Base-by-base conservation (phyloP, 768 basidiomycete species). In the Lactarius pseudohatsudake region DNA sequence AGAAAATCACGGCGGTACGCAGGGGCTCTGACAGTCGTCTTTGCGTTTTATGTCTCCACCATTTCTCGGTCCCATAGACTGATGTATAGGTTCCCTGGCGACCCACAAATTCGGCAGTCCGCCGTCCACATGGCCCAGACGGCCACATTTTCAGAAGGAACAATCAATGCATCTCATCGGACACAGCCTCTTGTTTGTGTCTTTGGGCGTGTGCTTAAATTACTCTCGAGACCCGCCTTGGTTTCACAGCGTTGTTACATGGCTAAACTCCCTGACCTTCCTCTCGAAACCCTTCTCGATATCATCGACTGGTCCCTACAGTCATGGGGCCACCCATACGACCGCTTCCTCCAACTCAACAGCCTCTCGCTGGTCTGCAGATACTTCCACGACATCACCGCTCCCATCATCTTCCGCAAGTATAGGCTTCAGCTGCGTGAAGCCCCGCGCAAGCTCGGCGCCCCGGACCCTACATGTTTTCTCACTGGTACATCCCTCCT, bases 241-340 rank as follows among this genome's bases (percentile, higher is more conserved):
- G 30, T 54, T 54, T 54, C 28, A 30, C 54, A 18, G 16, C 54
- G 30, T 34, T 15, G 2, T 30, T 3, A 20, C 55, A 63, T 63
- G 62, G 55, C 41, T n/a, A 63, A 45, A 34, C 56, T 63, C 55
- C 54, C 20, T 3, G 62, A 63, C 41, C 41, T 57, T 50, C 62
- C 55, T 1, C 55, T 45, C 41, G 55, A 63, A 36, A 57, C 56
- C 41, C 28, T 57, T 57, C 28, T 43, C 41, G 56, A 63, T n/a
- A 63, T 63, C 43, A 47, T 57, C 32, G 43, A 56, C 8, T 56
- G 30, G 13, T 56, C 30, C 22, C 43, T 56, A 43, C 26, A 55
- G 4, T 5, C 41, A 1, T 41, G 18, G 18, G 11, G 57, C 22
- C 57, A 26, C 7, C 41, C 30, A 13, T 30, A 38, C 26, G 20